These are phyloP conservation scores for Pisolithus microcarpus DNA, from an alignment of 768 basidiomycete species.

Conservation along the genomic window DNA sequence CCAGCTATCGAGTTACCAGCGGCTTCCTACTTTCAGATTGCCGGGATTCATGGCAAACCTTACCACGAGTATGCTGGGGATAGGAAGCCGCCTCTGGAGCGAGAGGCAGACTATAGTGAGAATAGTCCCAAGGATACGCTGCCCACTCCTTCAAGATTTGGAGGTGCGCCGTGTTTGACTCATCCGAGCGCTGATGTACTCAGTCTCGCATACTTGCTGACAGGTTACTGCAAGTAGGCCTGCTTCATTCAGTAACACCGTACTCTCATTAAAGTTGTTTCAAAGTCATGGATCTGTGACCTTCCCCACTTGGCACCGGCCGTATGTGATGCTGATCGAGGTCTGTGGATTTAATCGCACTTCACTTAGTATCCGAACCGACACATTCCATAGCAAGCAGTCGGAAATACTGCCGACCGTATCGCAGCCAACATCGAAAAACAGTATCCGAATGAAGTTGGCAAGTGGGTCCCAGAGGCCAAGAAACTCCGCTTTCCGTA, in stretches of 20 bases:
- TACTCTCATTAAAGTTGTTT: background rate
- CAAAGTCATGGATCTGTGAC: slow-evolving; percentile 16
- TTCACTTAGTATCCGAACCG: background rate
- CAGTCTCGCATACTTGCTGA: background rate
- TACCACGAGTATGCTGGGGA: slow-evolving; percentile 21
- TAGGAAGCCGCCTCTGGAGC: slow-evolving; percentile 10
- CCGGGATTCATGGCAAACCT: slow-evolving; percentile 13
- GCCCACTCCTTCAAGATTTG: slow-evolving; percentile 21
- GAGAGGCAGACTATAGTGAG: slow-evolving; percentile 11
- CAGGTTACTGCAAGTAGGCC: slow-evolving; percentile 24
- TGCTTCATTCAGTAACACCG: background rate
- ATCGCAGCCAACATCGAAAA: slow-evolving; percentile 21
- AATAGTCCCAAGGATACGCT: slow-evolving; percentile 19
- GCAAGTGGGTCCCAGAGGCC: slow-evolving; percentile 15
- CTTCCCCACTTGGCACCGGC: slow-evolving; percentile 22
- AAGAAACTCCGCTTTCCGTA: slow-evolving; percentile 24
- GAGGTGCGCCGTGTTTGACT: slow-evolving; percentile 10
- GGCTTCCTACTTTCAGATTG: slow-evolving; percentile 18
- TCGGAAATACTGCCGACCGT: slow-evolving; percentile 19
- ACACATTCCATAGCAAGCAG: slow-evolving; percentile 16
- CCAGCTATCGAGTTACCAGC: slow-evolving; percentile 1
- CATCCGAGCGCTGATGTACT: background rate
- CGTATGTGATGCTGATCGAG: slow-evolving; percentile 23
- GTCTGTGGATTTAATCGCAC: slow-evolving; percentile 2
- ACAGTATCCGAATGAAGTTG: slow-evolving; percentile 11